Percentiles rank a stretch among this genome's conserved stretches.
Evolutionary conservation across 225 moss, liverwort and hornwort genomes (phyloP).

Genomic region (Neckera pumila): DNA sequence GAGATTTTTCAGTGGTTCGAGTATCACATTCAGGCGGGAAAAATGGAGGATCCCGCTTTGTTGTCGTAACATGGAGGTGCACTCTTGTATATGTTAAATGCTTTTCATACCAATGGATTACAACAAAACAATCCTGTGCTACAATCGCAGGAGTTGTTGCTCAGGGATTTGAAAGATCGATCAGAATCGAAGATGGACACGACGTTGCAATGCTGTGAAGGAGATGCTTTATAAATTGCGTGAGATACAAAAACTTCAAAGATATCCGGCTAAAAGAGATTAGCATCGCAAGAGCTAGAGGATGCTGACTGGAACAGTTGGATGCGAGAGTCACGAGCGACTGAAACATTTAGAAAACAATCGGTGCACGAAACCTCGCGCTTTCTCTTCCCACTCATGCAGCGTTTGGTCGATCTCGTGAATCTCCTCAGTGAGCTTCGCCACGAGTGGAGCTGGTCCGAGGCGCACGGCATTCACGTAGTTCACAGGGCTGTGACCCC

Average conservation of each 20-base stretch:
- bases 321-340: background rate
- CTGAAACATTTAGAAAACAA: background rate
- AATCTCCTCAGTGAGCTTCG: background rate
- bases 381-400: background rate
- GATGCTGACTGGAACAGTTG: background rate
- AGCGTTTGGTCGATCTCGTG: background rate
- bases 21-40: background rate
- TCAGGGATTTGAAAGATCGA: background rate
- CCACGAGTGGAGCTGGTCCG: background rate
- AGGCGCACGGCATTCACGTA: background rate
- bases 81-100: background rate
- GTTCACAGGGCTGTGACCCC: background rate
- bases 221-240: background rate
- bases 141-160: background rate
- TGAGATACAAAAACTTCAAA: background rate
- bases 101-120: background rate
- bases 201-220: background rate
- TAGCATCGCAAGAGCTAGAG: background rate
- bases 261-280: background rate
- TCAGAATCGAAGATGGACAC: background rate
- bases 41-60: background rate
- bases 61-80: background rate
- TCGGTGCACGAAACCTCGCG: background rate
- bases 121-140: background rate
- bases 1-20: slow-evolving; percentile 13